Base-by-base conservation (phyloP, 192 early-diverging fungal species). In the Podila epicladia region DNA sequence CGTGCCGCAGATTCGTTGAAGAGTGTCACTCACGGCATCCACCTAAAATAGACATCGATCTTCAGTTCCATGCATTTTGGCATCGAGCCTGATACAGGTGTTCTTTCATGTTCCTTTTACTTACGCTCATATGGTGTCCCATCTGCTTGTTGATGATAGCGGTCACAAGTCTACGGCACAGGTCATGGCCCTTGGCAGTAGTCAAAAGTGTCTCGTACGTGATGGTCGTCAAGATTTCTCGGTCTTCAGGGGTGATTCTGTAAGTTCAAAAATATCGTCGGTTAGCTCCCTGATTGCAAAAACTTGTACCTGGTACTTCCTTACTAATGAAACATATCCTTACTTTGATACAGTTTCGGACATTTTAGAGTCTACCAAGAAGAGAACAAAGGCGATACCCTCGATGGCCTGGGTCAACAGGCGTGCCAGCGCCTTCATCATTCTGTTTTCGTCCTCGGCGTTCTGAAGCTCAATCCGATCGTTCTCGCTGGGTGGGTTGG, bases 351-450 rank as follows among this genome's bases (percentile, higher is more conserved):
- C 80, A 37, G 89, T 84, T 0, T 72, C 82, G 0, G 89, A 83
- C 72, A 95, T 74, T 38, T 93, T 87, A 38, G 91, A 88, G 65
- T 94, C 93, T 4, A 86, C 68, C 53, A 95, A 59, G 58, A 94
- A 84, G 22, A 86, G 80, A 13, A 94, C 70, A 63, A 95, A 92
- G 4, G 92, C 83, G 15, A 94, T 89, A 17, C 87, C 88, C 64
- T 95, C 92, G 33, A 88, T 76, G n/a, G 85, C 67, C 38, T 87
- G 84, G 2, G 82, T 75, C 24, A 93, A 65, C 26, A 95, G 80
- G 2, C 88, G 83, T 61, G 88, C 82, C 38, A 92, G 83, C 3
- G 89, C 82, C 45, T 82, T 82, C 65, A 93, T 64, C 9, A 92
- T 92, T 45, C 86, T 82, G 4, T 89, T 84, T 74, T 93, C 93